Conservation (phyloP, 352 stramenopile genomes). For the Pythium phragmitis region DNA sequence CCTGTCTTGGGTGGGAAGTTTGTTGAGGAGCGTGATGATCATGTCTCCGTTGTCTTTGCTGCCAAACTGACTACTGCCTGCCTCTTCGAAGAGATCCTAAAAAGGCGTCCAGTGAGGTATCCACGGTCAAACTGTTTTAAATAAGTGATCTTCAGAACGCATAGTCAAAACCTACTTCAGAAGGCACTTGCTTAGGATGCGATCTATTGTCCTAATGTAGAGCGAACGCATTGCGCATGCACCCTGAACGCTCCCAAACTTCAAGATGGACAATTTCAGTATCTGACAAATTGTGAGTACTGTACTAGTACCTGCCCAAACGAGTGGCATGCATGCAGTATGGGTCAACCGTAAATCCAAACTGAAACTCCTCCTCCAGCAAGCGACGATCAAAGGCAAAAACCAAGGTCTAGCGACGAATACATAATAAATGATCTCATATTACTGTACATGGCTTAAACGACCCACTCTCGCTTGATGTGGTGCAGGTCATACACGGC, state of each 20-base stretch:
- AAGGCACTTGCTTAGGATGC: no score
- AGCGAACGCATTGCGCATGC: not conserved
- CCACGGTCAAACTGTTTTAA: no score
- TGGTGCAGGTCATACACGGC: constrained; percentile 17
- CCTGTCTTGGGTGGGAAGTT: no score
- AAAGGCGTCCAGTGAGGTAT: not conserved
- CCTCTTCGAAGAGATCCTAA: not conserved
- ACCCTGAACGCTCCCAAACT: not conserved
- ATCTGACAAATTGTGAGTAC: not conserved
- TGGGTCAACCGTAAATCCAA: no score
- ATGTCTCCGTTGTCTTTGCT: not conserved
- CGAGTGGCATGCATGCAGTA: not conserved
- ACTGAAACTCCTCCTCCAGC: no score
- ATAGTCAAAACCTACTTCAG: no score
- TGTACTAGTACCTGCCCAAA: not conserved
- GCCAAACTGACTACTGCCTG: constrained; percentile 1
- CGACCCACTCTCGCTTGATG: constrained; percentile 20
- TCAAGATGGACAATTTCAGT: not conserved
- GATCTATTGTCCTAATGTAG: not conserved
- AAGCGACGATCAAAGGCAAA: no score
- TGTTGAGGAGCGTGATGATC: no score
- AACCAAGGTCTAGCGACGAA: no score
- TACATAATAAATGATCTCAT: constrained; percentile 20
- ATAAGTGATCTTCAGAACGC: no score
- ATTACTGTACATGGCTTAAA: constrained; percentile 19